A percentile compares a stretch with the other conserved stretches of the same genome.
Evolutionary conservation across 306 rosid species (phyloP).

Genomic region (Citrullus amarus): DNA sequence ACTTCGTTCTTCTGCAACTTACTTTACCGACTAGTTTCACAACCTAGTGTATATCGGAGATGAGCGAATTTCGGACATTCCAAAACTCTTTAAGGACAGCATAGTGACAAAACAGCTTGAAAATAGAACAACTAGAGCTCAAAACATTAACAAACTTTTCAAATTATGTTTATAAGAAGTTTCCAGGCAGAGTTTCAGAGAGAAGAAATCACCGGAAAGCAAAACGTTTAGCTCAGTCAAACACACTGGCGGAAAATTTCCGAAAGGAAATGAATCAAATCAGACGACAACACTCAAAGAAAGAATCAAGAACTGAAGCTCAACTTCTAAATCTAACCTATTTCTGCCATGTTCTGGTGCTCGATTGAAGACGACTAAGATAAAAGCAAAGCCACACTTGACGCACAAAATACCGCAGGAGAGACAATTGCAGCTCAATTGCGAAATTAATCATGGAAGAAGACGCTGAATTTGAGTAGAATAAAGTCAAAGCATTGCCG

Average conservation of each 20-base stretch:
- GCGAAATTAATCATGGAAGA: neutral
- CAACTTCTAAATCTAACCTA: slow-evolving; percentile 15
- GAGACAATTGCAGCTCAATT: neutral
- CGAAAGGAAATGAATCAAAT: neutral
- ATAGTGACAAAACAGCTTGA: neutral
- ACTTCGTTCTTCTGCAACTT: neutral
- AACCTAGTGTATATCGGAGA: neutral
- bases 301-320: neutral
- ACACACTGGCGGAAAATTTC: neutral
- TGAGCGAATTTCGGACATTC: neutral
- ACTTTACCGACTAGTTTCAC: neutral
- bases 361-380: neutral
- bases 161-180: neutral
- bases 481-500: too few species aligned
- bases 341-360: slow-evolving; percentile 26
- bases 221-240: neutral
- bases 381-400: neutral
- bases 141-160: neutral
- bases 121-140: neutral
- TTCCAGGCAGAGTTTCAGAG: neutral
- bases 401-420: neutral
- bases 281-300: neutral
- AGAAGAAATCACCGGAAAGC: neutral
- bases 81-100: neutral
- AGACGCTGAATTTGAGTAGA: too few species aligned